These are phyloP conservation scores for Verticillium isaacii DNA, from an alignment of 2,329 filamentous ascomycete genomes.

Conservation along the genomic window DNA sequence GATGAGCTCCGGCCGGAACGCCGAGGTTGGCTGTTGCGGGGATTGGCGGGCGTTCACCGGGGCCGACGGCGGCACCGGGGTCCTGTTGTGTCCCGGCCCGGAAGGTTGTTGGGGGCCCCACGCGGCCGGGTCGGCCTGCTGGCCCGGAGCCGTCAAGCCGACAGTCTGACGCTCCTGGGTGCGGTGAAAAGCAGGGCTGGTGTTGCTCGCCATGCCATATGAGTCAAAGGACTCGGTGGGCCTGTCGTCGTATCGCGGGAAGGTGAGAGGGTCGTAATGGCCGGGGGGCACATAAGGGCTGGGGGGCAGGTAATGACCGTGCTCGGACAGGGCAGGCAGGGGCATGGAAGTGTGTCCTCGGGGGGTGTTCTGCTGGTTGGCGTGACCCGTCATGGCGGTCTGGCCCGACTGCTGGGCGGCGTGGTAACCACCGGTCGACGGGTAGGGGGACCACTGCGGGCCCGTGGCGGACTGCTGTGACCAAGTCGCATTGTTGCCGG, in stretches of 20 bases:
- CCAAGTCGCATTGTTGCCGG: background rate
- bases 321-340: background rate
- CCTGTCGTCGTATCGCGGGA: background rate
- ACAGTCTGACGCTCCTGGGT: background rate
- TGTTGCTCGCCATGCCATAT: background rate
- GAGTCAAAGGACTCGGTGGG: background rate
- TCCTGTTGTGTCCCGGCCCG: background rate
- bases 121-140: background rate
- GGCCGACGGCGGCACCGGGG: background rate
- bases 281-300: background rate
- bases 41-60: background rate
- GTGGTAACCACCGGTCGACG: background rate
- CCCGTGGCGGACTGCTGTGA: background rate
- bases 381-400: background rate
- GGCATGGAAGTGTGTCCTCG: background rate
- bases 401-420: background rate
- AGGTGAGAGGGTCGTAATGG: background rate
- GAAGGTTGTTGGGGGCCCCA: background rate
- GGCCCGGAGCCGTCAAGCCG: background rate
- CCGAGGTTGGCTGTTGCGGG: background rate
- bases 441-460: background rate
- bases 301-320: background rate
- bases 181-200: background rate
- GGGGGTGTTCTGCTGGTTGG: background rate
- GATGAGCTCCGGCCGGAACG: slow-evolving; percentile 1